Evolutionary conservation across 2,329 filamentous ascomycete genomes (phyloP), one percentile per base, ranked within the genome.

Genomic region (Beauveria scarabaeidicola): DNA sequence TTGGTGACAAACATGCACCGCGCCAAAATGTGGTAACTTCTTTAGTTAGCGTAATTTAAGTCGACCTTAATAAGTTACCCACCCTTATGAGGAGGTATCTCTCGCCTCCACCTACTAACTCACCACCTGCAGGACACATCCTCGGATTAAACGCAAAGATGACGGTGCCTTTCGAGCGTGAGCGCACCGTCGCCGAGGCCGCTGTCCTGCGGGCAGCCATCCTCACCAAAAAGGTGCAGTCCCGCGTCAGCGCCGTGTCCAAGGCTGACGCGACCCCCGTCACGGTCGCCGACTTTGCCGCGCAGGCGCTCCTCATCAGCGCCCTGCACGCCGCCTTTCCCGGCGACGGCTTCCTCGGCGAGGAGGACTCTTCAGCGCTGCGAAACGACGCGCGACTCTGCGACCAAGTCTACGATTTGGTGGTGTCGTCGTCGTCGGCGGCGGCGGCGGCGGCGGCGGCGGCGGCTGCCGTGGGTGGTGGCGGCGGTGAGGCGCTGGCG

Each of bases 271-370:
- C 76, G 52, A 80, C 79, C 0, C 84, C 84, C 25, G 84, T 87
- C 54, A 86, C 84, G 1, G 78, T 84, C 41, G 83, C 82, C 61
- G 84, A 87, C 67, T 86, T 86, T 66, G 83, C 81, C 44, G 80
- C 81, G 2, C 84, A 87, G 68, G 83, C 83, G 10, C 73, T 86
- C 40, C 76, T 87, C 64, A 85, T 85, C 65, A 75, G 74, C 59
- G 78, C 81, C 29, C 71, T 86, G 50, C 81, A 78, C 65, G 69
- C 71, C 29, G 74, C 70, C 51, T 86, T 83, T 64, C 82, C 83
- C 0, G 63, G 70, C 2, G 83, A 86, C 64, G 67, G 68, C n/a
- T 84, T 86, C 63, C 73, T 87, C 44, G 84, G 83, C 59, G 84
- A 87, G 69, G 84, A 87, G 68, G 79, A 78, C 63, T 78, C 82